These are phyloP conservation scores for Berkeleyomyces rouxiae DNA, from an alignment of 2,329 filamentous ascomycete species.

Conservation along the genomic window DNA sequence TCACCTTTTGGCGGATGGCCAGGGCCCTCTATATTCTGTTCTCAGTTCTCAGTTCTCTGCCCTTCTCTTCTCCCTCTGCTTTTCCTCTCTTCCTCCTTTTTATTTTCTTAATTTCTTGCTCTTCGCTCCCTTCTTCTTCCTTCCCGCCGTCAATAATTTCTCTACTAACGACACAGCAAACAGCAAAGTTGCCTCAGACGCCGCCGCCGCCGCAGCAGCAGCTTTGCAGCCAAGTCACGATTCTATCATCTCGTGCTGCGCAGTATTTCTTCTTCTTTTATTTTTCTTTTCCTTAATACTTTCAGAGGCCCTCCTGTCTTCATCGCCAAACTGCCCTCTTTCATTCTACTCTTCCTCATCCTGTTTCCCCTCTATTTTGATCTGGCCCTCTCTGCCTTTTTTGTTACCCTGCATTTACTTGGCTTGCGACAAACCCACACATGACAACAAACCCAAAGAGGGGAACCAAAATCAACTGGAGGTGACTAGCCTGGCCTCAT, in stretches of 20 bases:
- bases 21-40: background rate
- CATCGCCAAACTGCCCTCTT: background rate
- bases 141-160: constrained; percentile 1
- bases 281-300: constrained; percentile 2
- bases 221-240: constrained; percentile 3
- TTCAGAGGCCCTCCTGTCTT: background rate
- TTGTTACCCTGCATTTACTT: background rate
- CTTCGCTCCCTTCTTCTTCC: background rate
- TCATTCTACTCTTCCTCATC: background rate
- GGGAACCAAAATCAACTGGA: background rate
- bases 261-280: constrained; percentile 5
- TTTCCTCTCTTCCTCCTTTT: background rate
- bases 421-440: constrained; percentile 1
- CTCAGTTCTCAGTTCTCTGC: background rate
- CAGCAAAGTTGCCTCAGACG: background rate
- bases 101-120: background rate
- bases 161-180: background rate
- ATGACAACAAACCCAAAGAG: background rate
- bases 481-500: background rate
- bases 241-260: background rate
- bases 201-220: background rate
- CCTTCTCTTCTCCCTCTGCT: background rate
- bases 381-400: background rate
- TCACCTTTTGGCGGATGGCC: background rate
- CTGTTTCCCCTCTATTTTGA: background rate